phyloP scores from a whole-genome alignment of 176 grass and related monocot species.

The Hyparrhenia diplandra region DNA sequence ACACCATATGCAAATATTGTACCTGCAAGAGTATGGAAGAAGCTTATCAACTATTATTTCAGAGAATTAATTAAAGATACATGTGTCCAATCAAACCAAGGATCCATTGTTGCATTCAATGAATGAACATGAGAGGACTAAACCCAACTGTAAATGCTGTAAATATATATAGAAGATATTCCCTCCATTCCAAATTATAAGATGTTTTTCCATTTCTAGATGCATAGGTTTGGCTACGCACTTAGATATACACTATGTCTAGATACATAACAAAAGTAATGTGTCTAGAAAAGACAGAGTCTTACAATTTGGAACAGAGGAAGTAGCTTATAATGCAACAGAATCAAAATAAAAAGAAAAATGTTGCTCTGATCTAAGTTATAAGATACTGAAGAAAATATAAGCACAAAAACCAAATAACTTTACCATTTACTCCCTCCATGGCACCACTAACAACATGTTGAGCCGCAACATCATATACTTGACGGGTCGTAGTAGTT shows the following conservation, averaged over 20 bases:
- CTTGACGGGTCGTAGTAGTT: slow-evolving; percentile 98
- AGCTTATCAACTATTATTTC: slow-evolving; percentile 17
- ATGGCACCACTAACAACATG: slow-evolving; percentile 91
- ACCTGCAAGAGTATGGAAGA: slow-evolving; percentile 42
- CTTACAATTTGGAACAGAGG: not conserved
- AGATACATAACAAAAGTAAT: too few species aligned
- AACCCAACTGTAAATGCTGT: not conserved
- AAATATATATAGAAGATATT: not conserved
- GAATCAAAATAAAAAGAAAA: not conserved
- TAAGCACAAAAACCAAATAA: slow-evolving; percentile 12
- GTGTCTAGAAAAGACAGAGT: not conserved
- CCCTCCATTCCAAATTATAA: not conserved
- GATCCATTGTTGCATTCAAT: not conserved
- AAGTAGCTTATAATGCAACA: not conserved
- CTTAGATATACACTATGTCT: too few species aligned
- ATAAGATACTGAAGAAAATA: not conserved
- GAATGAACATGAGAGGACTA: not conserved
- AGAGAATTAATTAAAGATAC: not conserved
- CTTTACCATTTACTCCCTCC: slow-evolving; percentile 97
- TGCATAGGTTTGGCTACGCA: too few species aligned
- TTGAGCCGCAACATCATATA: slow-evolving; percentile 99
- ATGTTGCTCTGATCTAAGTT: not conserved
- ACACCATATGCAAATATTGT: slow-evolving; percentile 99
- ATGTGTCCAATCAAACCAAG: not conserved
- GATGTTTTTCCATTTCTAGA: not conserved